Evolutionary conservation across 768 basidiomycete species (phyloP).

Genomic region (Roridomyces roridus): DNA sequence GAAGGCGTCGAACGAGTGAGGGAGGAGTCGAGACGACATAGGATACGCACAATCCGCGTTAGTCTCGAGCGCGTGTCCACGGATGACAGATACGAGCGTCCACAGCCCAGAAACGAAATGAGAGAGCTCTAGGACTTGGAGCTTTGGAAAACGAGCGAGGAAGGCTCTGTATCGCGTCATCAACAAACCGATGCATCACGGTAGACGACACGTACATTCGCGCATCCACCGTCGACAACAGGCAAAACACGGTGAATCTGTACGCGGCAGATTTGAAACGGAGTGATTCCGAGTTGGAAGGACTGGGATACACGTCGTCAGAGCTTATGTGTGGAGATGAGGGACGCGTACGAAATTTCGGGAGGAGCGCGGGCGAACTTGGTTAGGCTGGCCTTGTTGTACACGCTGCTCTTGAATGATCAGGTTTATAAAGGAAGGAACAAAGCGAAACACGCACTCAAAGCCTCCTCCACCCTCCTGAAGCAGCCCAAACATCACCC

Average conservation of each 20-base stretch:
- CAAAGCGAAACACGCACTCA: background rate
- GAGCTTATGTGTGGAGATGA: background rate
- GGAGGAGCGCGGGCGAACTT: slow-evolving; percentile 1
- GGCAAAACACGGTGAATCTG: slow-evolving; percentile 14
- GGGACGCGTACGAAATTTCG: background rate
- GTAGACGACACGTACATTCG: slow-evolving; percentile 1
- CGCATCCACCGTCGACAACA: background rate
- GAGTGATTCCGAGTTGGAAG: slow-evolving; percentile 4
- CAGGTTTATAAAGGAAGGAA: no score
- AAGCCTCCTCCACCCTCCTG: background rate
- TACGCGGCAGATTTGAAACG: slow-evolving; percentile 17
- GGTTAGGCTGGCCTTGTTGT: background rate
- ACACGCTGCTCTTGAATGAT: no score
- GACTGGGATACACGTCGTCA: background rate
- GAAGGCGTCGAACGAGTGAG: background rate
- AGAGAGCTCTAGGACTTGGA: slow-evolving; percentile 17
- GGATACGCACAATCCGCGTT: slow-evolving; percentile 10
- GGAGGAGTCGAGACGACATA: background rate
- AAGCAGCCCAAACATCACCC: slow-evolving; percentile 5
- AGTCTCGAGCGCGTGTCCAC: slow-evolving; percentile 7
- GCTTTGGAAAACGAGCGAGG: slow-evolving; percentile 1
- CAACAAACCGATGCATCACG: background rate
- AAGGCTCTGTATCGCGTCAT: background rate
- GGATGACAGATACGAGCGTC: slow-evolving; percentile 10
- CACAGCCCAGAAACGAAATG: slow-evolving; percentile 9